phyloP scores from a whole-genome alignment of 768 basidiomycete species.

The Leccinellum luteum region DNA sequence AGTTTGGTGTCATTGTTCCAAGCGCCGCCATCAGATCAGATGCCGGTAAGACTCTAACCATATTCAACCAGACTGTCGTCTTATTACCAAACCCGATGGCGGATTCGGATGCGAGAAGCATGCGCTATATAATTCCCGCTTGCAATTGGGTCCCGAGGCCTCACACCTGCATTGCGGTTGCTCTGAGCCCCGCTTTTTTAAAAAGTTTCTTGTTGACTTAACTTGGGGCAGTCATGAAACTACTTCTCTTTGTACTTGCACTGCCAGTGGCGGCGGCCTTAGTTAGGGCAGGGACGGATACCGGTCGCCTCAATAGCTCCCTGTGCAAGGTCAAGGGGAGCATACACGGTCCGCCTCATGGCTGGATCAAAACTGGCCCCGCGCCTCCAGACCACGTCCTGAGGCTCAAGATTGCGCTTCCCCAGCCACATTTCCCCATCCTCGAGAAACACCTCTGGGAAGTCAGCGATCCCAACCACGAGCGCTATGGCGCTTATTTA shows the following conservation, averaged over 20 bases:
- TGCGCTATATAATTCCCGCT: background rate
- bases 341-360: constrained; percentile 40
- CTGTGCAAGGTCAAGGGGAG: constrained; percentile 47
- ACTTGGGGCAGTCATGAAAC: constrained; percentile 8
- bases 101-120: too few species aligned
- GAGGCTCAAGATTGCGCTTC: constrained; percentile 55
- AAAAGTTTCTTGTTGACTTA: background rate
- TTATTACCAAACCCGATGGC: too few species aligned
- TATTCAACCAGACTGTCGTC: background rate
- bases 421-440: constrained; percentile 47
- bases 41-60: background rate
- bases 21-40: too few species aligned
- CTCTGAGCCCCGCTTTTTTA: background rate
- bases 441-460: constrained; percentile 54
- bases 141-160: background rate
- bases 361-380: constrained; percentile 45
- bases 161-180: background rate
- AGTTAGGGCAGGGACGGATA: constrained; percentile 4
- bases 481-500: constrained; percentile 54
- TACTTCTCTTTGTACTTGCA: constrained; percentile 7
- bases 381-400: constrained; percentile 48
- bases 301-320: constrained; percentile 3
- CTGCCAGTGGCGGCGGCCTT: constrained; percentile 14
- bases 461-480: constrained; percentile 55
- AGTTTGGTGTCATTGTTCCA: background rate